Conservation (phyloP, 305 asterid species). For the Fraxinus sp. region DNA sequence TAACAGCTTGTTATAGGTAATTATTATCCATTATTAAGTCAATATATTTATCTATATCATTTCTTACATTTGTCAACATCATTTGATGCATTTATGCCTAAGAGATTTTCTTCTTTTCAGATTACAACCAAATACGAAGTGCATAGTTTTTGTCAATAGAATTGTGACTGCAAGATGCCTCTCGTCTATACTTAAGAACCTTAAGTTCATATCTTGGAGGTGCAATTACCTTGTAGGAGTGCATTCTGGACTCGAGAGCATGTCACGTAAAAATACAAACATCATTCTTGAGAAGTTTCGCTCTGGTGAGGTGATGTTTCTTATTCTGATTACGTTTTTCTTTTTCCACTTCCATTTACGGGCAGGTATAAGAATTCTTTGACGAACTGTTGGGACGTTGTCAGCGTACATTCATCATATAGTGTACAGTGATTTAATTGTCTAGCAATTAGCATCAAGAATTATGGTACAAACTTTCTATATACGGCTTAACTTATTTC, state of each 20-base stretch:
- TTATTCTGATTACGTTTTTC: neutral
- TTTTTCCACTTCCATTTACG: conserved; percentile 10
- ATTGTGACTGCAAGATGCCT: conserved; percentile 88
- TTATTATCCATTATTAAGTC: neutral
- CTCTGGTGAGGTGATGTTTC: conserved; percentile 80
- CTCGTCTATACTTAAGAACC: conserved; percentile 57
- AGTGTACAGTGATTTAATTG: conserved; percentile 16
- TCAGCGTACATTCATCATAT: neutral
- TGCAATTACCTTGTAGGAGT: conserved; percentile 90
- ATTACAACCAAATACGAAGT: conserved; percentile 80
- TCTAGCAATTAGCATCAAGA: neutral
- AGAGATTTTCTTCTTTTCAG: conserved; percentile 44
- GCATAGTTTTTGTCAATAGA: conserved; percentile 93
- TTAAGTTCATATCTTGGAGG: conserved; percentile 77
- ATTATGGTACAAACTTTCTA: neutral
- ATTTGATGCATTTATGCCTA: conserved; percentile 20
- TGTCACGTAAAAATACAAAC: conserved; percentile 69
- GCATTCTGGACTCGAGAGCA: conserved; percentile 60
- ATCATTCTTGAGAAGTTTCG: conserved; percentile 82
- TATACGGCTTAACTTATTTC: neutral
- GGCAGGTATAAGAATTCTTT: conserved; percentile 1
- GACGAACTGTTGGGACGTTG: conserved; percentile 12
- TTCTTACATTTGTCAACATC: conserved; percentile 2
- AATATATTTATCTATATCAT: conserved; percentile 1
- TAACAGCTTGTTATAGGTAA: neutral